Percentiles rank a stretch among this genome's conserved stretches.
Evolutionary conservation across 2,329 filamentous ascomycete genomes (phyloP).

Genomic region (Xylaria arbuscula): DNA sequence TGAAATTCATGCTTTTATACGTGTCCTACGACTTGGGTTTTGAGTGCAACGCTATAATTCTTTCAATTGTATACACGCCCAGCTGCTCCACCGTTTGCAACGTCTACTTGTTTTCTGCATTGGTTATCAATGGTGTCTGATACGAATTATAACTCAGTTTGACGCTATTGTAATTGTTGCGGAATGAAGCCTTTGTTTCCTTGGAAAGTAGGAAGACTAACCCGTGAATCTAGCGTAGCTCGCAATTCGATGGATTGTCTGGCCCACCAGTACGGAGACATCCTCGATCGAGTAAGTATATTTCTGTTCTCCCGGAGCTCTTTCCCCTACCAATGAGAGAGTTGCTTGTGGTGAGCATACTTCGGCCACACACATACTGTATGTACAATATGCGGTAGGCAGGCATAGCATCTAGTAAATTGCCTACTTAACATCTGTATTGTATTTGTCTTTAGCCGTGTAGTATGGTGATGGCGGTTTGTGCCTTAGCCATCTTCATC

Average conservation of each 20-base stretch:
- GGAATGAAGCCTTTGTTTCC: not conserved
- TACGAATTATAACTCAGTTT: not conserved
- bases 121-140: too few relatives aligned
- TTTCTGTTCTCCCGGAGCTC: constrained; percentile 5
- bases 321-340: constrained; percentile 16
- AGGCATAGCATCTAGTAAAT: not conserved
- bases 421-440: not conserved
- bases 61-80: too few relatives aligned
- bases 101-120: too few relatives aligned
- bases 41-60: too few relatives aligned
- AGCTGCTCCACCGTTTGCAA: too few relatives aligned
- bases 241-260: not conserved
- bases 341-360: too few relatives aligned
- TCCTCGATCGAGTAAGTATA: constrained; percentile 16
- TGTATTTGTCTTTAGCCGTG: not conserved
- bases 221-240: constrained; percentile 1
- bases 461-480: not conserved
- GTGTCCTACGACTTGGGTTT: too few relatives aligned
- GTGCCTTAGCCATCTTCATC: not conserved
- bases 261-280: constrained; percentile 14
- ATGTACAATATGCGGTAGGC: too few relatives aligned
- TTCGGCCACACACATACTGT: too few relatives aligned
- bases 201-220: constrained; percentile 17
- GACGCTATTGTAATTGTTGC: not conserved
- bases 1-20: too few relatives aligned